These are phyloP conservation scores for Cladosporium sp. DNA, from an alignment of 2,329 filamentous ascomycete genomes.

Conservation along the genomic window DNA sequence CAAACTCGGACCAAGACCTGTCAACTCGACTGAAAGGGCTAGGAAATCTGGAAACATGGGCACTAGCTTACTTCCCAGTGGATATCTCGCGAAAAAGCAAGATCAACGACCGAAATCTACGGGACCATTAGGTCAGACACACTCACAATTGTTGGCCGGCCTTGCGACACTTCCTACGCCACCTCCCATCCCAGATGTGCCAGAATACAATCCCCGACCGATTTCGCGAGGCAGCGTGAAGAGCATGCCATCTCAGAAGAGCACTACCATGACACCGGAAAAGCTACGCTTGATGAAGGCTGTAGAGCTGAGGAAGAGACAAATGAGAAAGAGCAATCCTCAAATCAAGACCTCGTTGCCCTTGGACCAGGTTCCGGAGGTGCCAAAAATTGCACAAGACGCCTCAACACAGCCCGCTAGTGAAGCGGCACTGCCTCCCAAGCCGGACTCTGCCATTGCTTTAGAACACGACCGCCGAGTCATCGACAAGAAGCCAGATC, in stretches of 20 bases:
- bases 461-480: constrained; percentile 35
- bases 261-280: constrained; percentile 67
- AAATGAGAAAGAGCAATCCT: constrained; percentile 46
- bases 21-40: neutral
- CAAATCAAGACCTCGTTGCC: constrained; percentile 8
- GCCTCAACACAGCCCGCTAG: neutral
- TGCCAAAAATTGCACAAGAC: neutral
- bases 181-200: constrained; percentile 33
- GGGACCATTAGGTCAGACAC: constrained; percentile 21
- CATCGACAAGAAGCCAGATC: too few species aligned
- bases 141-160: neutral
- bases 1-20: constrained; percentile 71
- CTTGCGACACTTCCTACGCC: constrained; percentile 13
- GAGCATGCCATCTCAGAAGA: constrained; percentile 40
- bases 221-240: constrained; percentile 34
- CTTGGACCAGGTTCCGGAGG: constrained; percentile 16
- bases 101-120: constrained; percentile 34
- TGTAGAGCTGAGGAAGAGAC: constrained; percentile 81
- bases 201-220: constrained; percentile 31
- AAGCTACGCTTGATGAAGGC: constrained; percentile 93
- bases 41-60: constrained; percentile 30
- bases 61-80: constrained; percentile 39
- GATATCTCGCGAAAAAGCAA: constrained; percentile 26
- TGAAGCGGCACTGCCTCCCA: constrained; percentile 23
- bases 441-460: constrained; percentile 54